Evolutionary conservation across 2,329 filamentous ascomycete genomes (phyloP).

Genomic region (Paracamarosporium sp.): DNA sequence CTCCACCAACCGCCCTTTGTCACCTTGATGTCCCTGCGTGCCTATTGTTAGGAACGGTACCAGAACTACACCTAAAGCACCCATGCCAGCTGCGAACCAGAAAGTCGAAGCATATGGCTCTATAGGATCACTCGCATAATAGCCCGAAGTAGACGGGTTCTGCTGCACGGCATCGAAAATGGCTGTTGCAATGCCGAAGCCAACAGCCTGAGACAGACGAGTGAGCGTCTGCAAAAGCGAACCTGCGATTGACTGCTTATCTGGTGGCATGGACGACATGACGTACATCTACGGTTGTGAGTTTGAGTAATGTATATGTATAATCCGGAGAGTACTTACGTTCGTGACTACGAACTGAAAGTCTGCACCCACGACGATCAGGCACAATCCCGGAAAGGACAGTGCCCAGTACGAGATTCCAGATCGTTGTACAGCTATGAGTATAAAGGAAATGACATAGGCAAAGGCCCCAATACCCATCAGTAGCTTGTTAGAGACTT

Average conservation of each 20-base stretch:
- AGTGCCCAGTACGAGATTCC: conserved; percentile 70
- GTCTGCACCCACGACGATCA: conserved; percentile 71
- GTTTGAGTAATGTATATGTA: conserved; percentile 3
- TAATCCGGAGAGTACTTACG: conserved; percentile 49
- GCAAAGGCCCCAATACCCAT: conserved; percentile 60
- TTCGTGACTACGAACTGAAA: conserved; percentile 75
- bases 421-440: conserved; percentile 64
- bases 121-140: conserved; percentile 53
- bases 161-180: conserved; percentile 58
- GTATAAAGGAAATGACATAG: conserved; percentile 56
- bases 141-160: conserved; percentile 39
- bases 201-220: conserved; percentile 65
- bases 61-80: conserved; percentile 53
- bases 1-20: conserved; percentile 22
- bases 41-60: conserved; percentile 61
- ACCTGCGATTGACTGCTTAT: conserved; percentile 71
- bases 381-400: conserved; percentile 65
- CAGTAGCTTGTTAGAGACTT: conserved; percentile 68
- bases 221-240: conserved; percentile 73
- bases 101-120: conserved; percentile 61
- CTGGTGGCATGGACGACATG: conserved; percentile 66
- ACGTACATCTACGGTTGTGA: conserved; percentile 66
- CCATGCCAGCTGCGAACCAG: conserved; percentile 57
- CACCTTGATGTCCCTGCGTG: conserved; percentile 57
- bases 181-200: conserved; percentile 68